A percentile compares a stretch with the other conserved stretches of the same genome.
phyloP scores from a whole-genome alignment of 129 eudicot species.

The Heracleum sosnowskyi region DNA sequence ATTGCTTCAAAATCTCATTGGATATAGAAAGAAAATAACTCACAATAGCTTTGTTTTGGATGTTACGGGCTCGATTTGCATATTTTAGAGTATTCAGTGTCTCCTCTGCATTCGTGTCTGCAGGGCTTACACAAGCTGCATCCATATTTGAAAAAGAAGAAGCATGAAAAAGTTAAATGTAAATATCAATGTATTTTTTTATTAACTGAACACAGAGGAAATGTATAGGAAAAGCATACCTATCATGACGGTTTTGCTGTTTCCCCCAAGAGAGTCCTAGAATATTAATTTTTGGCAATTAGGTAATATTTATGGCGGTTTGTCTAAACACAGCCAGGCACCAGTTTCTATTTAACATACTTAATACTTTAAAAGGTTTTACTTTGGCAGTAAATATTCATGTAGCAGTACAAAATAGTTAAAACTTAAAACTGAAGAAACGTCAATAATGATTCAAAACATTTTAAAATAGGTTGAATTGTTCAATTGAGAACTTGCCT shows the following conservation, averaged over 20 bases:
- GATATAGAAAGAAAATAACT: conserved; percentile 16
- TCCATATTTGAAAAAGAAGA: background rate
- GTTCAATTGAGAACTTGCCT: conserved; percentile 31
- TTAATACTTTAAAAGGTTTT: background rate
- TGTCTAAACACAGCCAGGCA: background rate
- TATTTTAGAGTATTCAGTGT: conserved; percentile 86
- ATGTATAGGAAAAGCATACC: conserved; percentile 45
- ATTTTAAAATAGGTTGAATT: background rate
- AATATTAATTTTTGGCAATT: conserved; percentile 9
- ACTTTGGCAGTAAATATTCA: background rate
- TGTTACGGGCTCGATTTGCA: conserved; percentile 97
- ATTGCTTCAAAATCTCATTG: background rate
- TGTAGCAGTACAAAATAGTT: background rate
- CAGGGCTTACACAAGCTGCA: conserved; percentile 93
- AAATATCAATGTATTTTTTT: background rate
- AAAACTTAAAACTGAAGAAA: background rate
- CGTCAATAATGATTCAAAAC: background rate
- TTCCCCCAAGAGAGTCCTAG: conserved; percentile 97
- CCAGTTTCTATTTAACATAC: background rate
- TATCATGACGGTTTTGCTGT: conserved; percentile 92
- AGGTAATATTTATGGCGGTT: background rate
- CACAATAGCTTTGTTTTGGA: conserved; percentile 97
- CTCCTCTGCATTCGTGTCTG: conserved; percentile 96
- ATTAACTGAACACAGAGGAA: background rate
- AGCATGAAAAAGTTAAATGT: background rate